Evolutionary conservation across 352 stramenopile genomes (phyloP), one percentile per base, ranked within the genome.

Genomic region (Pythium monospermum): DNA sequence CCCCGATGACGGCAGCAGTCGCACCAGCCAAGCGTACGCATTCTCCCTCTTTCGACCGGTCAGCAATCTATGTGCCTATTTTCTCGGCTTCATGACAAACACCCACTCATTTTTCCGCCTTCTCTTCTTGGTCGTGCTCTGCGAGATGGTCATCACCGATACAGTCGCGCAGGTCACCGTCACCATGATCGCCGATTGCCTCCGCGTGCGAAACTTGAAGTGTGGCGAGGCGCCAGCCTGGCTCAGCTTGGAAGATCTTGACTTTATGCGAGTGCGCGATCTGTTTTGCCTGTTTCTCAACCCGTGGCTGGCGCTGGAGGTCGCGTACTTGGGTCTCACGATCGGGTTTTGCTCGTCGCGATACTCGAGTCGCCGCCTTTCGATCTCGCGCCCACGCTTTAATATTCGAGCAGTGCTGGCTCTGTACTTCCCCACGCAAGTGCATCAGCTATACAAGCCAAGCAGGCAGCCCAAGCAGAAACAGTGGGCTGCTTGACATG

Each of bases 81-180:
- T 79, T 16, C 54, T 85, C 27, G 73, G 70, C 26, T 88, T 88
- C 53, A 85, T 79, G 70, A 86, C 72, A 52, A 86, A 81, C 71
- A 82, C 72, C 6, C 72, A 88, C 46, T 59, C 69, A 15, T 70
- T 68, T n/a, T 88, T 76, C 52, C 72, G 74, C 15, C 35, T 78
- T 18, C 37, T 61, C 1, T 75, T 69, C 16, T 27, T 85, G 12
- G 8, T 65, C 30, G 15, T 78, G 8, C 46, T 80, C 1, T 52
- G 43, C n/a, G 57, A 71, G n/a, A 61, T 81, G 7, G 25, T 83
- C 10, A 58, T 69, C 10, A 54, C 72, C 15, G 70, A 85, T 59
- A 77, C 66, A 2, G 26, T 85, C 39, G 65, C 73, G 1, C 63
- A 84, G 36, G 76, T 88, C 6, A 70, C 65, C 11, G 57, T 86